Evolutionary conservation across 2,329 filamentous ascomycete species (phyloP).

Genomic region (Aurifilum marmelostoma): DNA sequence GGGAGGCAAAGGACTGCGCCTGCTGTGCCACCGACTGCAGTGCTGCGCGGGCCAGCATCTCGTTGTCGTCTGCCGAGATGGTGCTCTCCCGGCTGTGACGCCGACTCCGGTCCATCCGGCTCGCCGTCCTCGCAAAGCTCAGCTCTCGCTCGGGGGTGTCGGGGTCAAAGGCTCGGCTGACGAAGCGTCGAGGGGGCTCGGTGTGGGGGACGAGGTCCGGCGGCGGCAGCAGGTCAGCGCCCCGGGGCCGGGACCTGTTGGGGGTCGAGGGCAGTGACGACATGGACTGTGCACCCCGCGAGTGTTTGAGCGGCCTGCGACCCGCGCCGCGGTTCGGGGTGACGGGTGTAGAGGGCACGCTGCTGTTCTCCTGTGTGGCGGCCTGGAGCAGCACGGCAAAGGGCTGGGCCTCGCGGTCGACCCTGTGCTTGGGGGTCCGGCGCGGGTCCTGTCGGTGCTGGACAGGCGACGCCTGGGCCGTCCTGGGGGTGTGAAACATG

Average conservation of each 20-base stretch:
- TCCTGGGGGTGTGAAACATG: slow-evolving; percentile 65
- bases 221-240: slow-evolving; percentile 61
- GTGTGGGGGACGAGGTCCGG: slow-evolving; percentile 64
- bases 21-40: slow-evolving; percentile 53
- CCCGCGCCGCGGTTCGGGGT: slow-evolving; percentile 46
- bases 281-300: slow-evolving; percentile 77
- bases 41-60: slow-evolving; percentile 59
- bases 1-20: slow-evolving; percentile 34
- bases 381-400: slow-evolving; percentile 83
- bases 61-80: slow-evolving; percentile 71
- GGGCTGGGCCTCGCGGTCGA: slow-evolving; percentile 55
- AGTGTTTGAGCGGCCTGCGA: slow-evolving; percentile 64
- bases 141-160: slow-evolving; percentile 46
- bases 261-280: slow-evolving; percentile 85
- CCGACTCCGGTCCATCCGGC: slow-evolving; percentile 47
- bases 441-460: slow-evolving; percentile 53
- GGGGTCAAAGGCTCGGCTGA: slow-evolving; percentile 43
- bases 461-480: slow-evolving; percentile 48
- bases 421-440: slow-evolving; percentile 52
- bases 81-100: slow-evolving; percentile 81
- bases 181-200: slow-evolving; percentile 55
- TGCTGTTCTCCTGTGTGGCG: slow-evolving; percentile 75
- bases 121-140: slow-evolving; percentile 36
- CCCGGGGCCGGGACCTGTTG: slow-evolving; percentile 51
- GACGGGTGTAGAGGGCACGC: slow-evolving; percentile 72